Base-by-base conservation (phyloP, 2,329 filamentous ascomycete genomes). In the Nemania abortiva region DNA sequence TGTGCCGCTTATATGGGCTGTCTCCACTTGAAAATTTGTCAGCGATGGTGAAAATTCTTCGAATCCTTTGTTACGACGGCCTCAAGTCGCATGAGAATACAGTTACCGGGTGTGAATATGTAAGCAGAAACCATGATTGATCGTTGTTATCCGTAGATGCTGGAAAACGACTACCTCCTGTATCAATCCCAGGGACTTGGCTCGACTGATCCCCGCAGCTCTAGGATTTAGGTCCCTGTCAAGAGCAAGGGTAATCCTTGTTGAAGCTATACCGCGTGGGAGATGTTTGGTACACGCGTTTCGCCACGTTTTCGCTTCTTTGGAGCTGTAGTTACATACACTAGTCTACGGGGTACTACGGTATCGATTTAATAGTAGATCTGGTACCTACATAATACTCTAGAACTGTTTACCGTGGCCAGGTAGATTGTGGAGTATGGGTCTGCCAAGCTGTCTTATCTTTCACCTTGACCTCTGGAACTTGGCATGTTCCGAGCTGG, bases 141-240 rank as follows among this genome's bases (percentile, higher is more conserved):
- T 24, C 9, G 47, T n/a, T 42, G 13, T 10, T 42, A 42, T 13
- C 37, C 37, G 15, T 13, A 49, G n/a, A 9, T 7, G 20, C 47
- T 49, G 47, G n/a, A 22, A 22, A 10, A 22, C 24, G 47, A 49
- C 24, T 34, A 34, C 9, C 31, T 34, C 31, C 31, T 34, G 31
- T 34, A 34, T 34, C 31, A 9, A 34, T 34, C 4, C 31, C 31
- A n/a, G n/a, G n/a, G 31, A 9, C 31, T 20, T 15, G 49, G 24
- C 49, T 52, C 47, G 49, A 49, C 18, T n/a, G 42, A 47, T 11
- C 47, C 47, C 6, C 13, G n/a, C 13, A 49, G 24, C n/a, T 49
- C 18, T 27, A 52, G 49, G 49, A 52, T 52, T 27, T 27, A 15
- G 10, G n/a, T 27, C 49, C 49, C 49, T 52, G 49, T 52, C 22